Base-by-base conservation (phyloP, 495 filamentous ascomycete genomes). In the Glutinoglossum americanum region DNA sequence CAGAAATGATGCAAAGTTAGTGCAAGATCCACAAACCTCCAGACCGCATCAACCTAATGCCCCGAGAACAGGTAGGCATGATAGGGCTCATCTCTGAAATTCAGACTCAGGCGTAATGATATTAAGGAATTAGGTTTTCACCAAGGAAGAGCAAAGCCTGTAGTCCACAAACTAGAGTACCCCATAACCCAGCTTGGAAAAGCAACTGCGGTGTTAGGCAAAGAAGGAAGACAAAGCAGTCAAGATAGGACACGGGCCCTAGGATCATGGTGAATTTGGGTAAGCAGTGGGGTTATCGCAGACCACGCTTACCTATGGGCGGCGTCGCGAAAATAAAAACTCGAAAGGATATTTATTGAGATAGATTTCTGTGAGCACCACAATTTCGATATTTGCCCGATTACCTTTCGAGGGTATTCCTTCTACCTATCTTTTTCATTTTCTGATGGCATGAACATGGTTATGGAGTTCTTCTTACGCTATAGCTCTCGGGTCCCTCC, bases 91-190 rank as follows among this genome's bases (percentile, higher is more conserved):
- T 33, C 9, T 33, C 9, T 9, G 4, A 9, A 33, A 33, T 33
- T 33, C 30, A 33, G 44, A 47, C 21, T 17, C 26, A 53, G 39
- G 54, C 37, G 54, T 13, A 59, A 32, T n/a, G 25, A 26, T 11
- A 49, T 56, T 17, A 30, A 7, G 63, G 75, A 27, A 59, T 1
- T 28, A 27, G 25, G 17, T n/a, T 32, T 17, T 58, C 69, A 89
- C 84, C 60, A 30, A 89, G 68, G 63, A 86, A 86, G 25, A 85
- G 85, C 28, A 87, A 67, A n/a, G 79, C 79, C 60, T 69, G 66
- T 21, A 83, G 19, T 25, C 73, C 74, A 61, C 78, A 83, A 56
- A 64, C 59, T n/a, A 74, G 63, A 15, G 80, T 79, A 48, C 69
- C 66, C 37, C 76, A 62, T 13, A 82, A 55, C 6, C 80, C 79